Conservation (phyloP, 129 eudicot species). For the Escallonia rubra region DNA sequence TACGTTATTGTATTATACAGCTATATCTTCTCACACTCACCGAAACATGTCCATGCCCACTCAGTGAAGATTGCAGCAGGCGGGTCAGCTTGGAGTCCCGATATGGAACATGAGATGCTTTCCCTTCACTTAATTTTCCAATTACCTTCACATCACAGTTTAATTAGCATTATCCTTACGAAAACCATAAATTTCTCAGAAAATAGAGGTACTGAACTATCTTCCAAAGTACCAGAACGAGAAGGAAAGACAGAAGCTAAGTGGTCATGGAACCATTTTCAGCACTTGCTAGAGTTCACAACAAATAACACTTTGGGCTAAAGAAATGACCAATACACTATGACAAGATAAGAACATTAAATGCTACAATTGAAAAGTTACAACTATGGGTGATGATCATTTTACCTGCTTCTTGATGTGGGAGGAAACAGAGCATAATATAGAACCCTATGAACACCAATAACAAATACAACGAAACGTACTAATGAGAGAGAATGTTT, state of each 20-base stretch:
- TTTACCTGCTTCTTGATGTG: not conserved
- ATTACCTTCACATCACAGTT: constrained; percentile 56
- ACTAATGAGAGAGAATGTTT: not conserved
- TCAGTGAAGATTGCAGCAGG: constrained; percentile 83
- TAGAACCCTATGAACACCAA: not conserved
- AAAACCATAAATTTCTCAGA: not conserved
- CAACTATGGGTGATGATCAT: not conserved
- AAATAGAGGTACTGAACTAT: not conserved
- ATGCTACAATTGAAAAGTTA: not conserved
- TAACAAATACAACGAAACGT: constrained; percentile 1
- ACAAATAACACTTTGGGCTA: not conserved
- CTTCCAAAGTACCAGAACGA: not conserved
- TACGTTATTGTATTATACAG: not conserved
- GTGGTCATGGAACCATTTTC: not conserved
- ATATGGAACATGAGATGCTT: constrained; percentile 95
- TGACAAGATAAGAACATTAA: not conserved
- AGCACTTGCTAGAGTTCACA: constrained; percentile 8
- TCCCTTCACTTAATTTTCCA: constrained; percentile 96
- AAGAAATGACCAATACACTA: not conserved
- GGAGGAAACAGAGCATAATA: not conserved
- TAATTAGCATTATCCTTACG: constrained; percentile 5
- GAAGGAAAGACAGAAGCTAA: not conserved
- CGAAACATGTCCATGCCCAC: constrained; percentile 99
- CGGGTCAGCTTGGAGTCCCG: constrained; percentile 98
- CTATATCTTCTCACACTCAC: constrained; percentile 40